Evolutionary conservation across 2,329 filamentous ascomycete species (phyloP), one percentile per base, ranked within the genome.

Genomic region (Alternaria novae-zelandiae): DNA sequence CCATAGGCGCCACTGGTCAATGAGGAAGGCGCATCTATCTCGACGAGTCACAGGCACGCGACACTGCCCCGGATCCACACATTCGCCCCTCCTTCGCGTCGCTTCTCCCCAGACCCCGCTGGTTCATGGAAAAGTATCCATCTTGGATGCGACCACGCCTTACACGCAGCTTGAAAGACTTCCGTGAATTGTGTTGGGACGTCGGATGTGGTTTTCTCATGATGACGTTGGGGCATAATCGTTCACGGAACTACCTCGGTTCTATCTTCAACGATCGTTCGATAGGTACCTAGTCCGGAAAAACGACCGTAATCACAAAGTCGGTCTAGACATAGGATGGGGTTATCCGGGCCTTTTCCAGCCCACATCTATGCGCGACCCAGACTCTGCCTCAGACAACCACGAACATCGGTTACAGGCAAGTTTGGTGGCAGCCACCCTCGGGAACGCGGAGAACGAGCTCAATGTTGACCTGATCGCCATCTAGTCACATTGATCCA

Each of bases 31-130:
- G 73, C 51, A 61, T 54, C 30, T 28, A 21, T 58, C 44, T 60
- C 50, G 61, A 63, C 70, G 67, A 74, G 69, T 75, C 54, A 70
- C 57, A 73, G 50, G 57, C 69, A 70, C 67, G 63, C 70, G 65
- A 73, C 61, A 49, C 25, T 60, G 59, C 55, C 43, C 57, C 54
- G 54, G 46, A 21, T 56, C 63, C 55, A 53, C 58, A 54, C 62
- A 57, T 45, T 59, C 60, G 54, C 44, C 44, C 46, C 53, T 59
- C 43, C 12, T 21, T 55, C 30, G 45, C 51, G 23, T 46, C 20
- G 25, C 28, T 56, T 57, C 21, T 45, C 23, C 47, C 44, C 49
- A 58, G 17, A 45, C 51, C 44, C 44, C 21, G 26, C 50, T 53
- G 17, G 11, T 43, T 51, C 26, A 21, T 43, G 26, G 32, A 15